Evolutionary conservation across 176 grass and related monocot genomes (phyloP).

Genomic region (Chloris gayana): DNA sequence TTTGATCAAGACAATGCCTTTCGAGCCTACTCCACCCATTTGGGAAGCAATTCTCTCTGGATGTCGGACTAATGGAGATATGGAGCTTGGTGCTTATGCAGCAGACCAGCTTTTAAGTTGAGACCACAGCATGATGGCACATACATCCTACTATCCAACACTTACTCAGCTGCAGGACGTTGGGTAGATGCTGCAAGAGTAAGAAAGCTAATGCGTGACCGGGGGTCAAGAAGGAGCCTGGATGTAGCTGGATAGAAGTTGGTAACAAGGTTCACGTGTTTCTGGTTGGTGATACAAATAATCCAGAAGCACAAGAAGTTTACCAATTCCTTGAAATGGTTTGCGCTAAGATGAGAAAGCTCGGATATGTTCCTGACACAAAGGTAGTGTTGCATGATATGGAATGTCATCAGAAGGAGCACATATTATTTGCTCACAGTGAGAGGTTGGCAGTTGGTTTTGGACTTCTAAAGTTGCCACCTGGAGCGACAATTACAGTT

Average conservation of each 20-base stretch:
- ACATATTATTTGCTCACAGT: slow-evolving; percentile 77
- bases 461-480: slow-evolving; percentile 80
- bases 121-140: slow-evolving; percentile 81
- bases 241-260: slow-evolving; percentile 95
- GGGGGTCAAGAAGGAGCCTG: slow-evolving; percentile 94
- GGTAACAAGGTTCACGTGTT: slow-evolving; percentile 83
- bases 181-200: slow-evolving; percentile 77
- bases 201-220: slow-evolving; percentile 95
- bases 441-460: slow-evolving; percentile 85
- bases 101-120: slow-evolving; percentile 74
- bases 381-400: slow-evolving; percentile 88
- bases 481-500: slow-evolving; percentile 74
- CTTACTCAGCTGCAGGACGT: slow-evolving; percentile 77
- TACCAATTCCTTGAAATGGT: slow-evolving; percentile 78
- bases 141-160: slow-evolving; percentile 86
- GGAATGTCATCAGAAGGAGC: slow-evolving; percentile 66
- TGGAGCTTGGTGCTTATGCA: slow-evolving; percentile 62
- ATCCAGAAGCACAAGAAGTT: slow-evolving; percentile 65
- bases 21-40: slow-evolving; percentile 62
- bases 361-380: slow-evolving; percentile 78
- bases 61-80: slow-evolving; percentile 64
- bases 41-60: slow-evolving; percentile 83
- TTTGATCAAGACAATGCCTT: slow-evolving; percentile 79
- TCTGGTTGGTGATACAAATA: slow-evolving; percentile 76
- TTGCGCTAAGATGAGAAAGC: slow-evolving; percentile 76